Conservation (phyloP, 2,329 filamentous ascomycete genomes). For the Aspergillus amoenus region DNA sequence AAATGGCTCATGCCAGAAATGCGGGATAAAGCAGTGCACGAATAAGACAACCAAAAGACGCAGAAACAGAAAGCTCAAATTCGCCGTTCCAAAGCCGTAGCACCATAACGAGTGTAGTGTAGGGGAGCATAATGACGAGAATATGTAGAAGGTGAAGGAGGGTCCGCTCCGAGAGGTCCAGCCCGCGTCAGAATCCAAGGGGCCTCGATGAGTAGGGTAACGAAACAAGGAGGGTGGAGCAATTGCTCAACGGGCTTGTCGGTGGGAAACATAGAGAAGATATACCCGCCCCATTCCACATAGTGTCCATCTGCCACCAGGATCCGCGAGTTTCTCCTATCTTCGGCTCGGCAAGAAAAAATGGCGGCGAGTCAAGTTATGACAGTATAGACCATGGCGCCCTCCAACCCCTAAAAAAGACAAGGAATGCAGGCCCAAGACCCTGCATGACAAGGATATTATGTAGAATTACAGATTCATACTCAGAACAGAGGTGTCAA, state of each 20-base stretch:
- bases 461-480: constrained; percentile 21
- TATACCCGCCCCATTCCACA: constrained; percentile 16
- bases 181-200: constrained; percentile 14
- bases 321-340: constrained; percentile 16
- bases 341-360: constrained; percentile 12
- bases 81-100: constrained; percentile 39
- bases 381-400: constrained; percentile 19
- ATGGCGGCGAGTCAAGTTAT: constrained; percentile 7
- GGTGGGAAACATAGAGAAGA: constrained; percentile 15
- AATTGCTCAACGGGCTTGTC: constrained; percentile 5
- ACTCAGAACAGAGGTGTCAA: constrained; percentile 15
- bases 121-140: constrained; percentile 22
- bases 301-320: constrained; percentile 20
- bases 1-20: constrained; percentile 26
- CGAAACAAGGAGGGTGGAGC: constrained; percentile 11
- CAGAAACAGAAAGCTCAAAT: constrained; percentile 24
- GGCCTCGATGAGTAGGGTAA: constrained; percentile 12
- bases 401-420: constrained; percentile 20
- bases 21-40: constrained; percentile 17
- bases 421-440: constrained; percentile 20
- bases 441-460: constrained; percentile 20
- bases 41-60: constrained; percentile 16
- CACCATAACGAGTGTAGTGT: constrained; percentile 33
- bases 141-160: constrained; percentile 21
- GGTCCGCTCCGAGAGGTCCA: constrained; percentile 22